Evolutionary conservation across 1,284 basidiomycete genomes (phyloP), one percentile per base, ranked within the genome.

Genomic region (Heterobasidion annosum): DNA sequence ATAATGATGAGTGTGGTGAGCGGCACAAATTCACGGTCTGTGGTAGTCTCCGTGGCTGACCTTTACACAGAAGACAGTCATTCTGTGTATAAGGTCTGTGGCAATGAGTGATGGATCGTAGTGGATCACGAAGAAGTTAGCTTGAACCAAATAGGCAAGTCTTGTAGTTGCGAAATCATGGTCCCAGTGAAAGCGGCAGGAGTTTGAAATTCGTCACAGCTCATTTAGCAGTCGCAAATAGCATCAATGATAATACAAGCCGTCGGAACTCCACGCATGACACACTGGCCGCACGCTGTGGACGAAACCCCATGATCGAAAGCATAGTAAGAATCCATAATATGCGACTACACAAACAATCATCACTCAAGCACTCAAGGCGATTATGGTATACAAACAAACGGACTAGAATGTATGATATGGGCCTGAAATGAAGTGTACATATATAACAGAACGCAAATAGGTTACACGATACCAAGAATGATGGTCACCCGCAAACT

Each of bases 401-500:
- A 25, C 5, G 25, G 25, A 25, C 25, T 25, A 25, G 25, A 25
- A 25, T 5, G 25, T 25, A 25, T 25, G 25, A 25, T 25, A 25
- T 25, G 25, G 4, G 25, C 4, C 25, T 25, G 5, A 25, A 4
- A 40, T 40, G n/a, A 40, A 40, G 37, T 40, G n/a, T 40, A 40
- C n/a, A 40, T 40, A 40, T 40, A 40, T 40, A 40, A n/a, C 10
- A 18, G 3, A 44, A 15, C 10, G 48, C 10, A 35, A 25, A 18
- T 32, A 34, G 33, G 8, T 43, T 25, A 54, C 50, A 54, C 42
- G 19, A 54, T 46, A 16, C 59, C 58, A 5, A 60, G 43, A 8
- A 90, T 76, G 52, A 92, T 77, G 3, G 85, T 91, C 45, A 86
- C 88, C 48, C 90, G 71, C 59, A 92, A 65, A 60, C 85, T 89